Base-by-base conservation (phyloP, 257 asterid species). In the Nicotiana noctiflora region DNA sequence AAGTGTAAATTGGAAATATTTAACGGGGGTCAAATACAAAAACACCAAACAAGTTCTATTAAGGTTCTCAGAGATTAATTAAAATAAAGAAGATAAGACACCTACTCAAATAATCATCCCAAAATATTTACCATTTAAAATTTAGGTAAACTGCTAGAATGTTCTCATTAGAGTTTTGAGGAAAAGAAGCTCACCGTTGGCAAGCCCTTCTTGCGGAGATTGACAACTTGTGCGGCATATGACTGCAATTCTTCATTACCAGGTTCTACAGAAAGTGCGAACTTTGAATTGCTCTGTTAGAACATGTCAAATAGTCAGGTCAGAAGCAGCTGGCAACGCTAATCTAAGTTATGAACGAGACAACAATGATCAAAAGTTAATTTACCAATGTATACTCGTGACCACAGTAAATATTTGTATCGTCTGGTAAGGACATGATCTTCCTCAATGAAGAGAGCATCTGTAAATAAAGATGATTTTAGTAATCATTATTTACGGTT, bases 321-420 rank as follows among this genome's bases (percentile, higher is more conserved):
- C 29, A 63, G 60, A 77, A 63, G 34, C 51, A 17, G 65, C 44
- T 25, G 31, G 10, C 6, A 3, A 62, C 10, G 65, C 17, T 51
- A 29, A 64, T 18, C 25, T 49, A n/a, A 23, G 14, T 70, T 49
- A 49, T 49, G 44, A 74, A 25, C 14, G 8, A 6, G 32, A 19
- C 15, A 66, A 72, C 55, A 53, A 81, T 27, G 37, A 55, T 76
- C 62, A 52, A 51, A 80, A 72, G 63, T 55, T 8, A 78, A 68
- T 85, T 88, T 87, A 91, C 99, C 92, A 91, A 82, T 66, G 99
- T 91, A 86, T 92, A 93, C 75, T 95, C 99, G 53, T 95, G 99
- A 80, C 99, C 98, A 25, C 98, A 95, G 82, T 91, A 95, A 79
- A 95, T 84, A 83, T 68, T 86, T 63, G 97, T 95, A 80, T 92